Evolutionary conservation across 768 basidiomycete species (phyloP).

Genomic region (Suillus subalutaceus): DNA sequence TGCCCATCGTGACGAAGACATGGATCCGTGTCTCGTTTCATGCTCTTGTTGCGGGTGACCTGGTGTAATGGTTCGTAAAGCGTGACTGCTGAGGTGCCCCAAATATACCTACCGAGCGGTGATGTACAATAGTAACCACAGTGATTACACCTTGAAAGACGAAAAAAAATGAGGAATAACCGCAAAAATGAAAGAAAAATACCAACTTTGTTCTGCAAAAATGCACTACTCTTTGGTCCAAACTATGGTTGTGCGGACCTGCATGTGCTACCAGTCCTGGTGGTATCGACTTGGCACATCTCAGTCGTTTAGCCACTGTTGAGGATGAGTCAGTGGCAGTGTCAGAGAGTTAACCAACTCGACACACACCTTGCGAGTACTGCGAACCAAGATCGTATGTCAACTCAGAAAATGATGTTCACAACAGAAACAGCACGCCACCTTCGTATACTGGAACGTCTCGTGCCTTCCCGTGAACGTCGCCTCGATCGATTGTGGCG

Average conservation of each 20-base stretch:
- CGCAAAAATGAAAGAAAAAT: neutral
- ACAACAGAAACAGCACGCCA: conserved; percentile 19
- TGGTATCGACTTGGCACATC: conserved; percentile 50
- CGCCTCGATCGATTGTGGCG: conserved; percentile 61
- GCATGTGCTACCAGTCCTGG: conserved; percentile 44
- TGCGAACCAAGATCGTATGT: conserved; percentile 20
- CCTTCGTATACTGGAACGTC: conserved; percentile 69
- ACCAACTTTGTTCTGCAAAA: conserved; percentile 54
- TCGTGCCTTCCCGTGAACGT: conserved; percentile 63
- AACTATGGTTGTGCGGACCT: conserved; percentile 52
- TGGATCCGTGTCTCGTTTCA: conserved; percentile 65
- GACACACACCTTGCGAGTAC: conserved; percentile 57
- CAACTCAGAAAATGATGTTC: neutral
- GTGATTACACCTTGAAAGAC: conserved; percentile 44
- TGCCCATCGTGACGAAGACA: conserved; percentile 60
- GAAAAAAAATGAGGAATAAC: neutral
- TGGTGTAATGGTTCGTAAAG: conserved; percentile 20
- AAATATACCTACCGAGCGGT: conserved; percentile 46
- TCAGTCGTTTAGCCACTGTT: conserved; percentile 52
- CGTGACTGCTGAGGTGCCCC: neutral
- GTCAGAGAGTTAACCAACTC: too few species aligned
- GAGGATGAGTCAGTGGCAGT: neutral
- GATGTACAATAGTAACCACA: conserved; percentile 64
- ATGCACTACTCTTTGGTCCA: conserved; percentile 50
- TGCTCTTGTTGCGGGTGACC: conserved; percentile 63